Evolutionary conservation across 129 eudicot genomes (phyloP).

Genomic region (Tagetes erecta): DNA sequence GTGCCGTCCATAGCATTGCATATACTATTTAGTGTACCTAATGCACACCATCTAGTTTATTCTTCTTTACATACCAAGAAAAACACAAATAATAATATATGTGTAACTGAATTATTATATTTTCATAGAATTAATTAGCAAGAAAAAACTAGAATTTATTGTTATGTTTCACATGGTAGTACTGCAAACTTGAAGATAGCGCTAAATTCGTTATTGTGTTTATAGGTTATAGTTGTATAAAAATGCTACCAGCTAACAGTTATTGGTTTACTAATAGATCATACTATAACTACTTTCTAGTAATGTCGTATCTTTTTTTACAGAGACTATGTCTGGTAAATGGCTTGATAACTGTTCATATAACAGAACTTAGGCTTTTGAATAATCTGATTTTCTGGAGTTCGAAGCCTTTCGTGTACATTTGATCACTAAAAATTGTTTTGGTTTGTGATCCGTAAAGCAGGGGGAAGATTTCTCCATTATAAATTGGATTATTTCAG

Average conservation of each 20-base stretch:
- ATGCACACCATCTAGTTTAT: not conserved
- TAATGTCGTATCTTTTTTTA: too few species aligned
- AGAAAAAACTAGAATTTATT: not conserved
- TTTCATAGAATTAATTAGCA: not conserved
- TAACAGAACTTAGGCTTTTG: too few species aligned
- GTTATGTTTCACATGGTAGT: not conserved
- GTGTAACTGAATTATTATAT: not conserved
- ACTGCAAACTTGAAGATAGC: not conserved
- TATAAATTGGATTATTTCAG: not conserved
- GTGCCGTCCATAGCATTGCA: not conserved
- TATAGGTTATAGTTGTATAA: not conserved
- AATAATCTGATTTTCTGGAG: not conserved
- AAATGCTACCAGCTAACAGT: not conserved
- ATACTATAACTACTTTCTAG: not conserved
- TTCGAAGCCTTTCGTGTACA: slow-evolving; percentile 19
- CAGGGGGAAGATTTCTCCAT: not conserved
- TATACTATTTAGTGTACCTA: not conserved
- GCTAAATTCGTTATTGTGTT: not conserved
- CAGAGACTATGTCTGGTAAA: too few species aligned
- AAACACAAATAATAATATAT: not conserved
- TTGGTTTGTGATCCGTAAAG: not conserved
- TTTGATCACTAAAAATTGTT: not conserved
- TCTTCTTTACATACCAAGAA: not conserved
- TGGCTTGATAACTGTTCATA: too few species aligned
- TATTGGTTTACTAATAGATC: not conserved